Base-by-base conservation (phyloP, 371 early-diverging fungal genomes). In the Saksenaea vasiformis region DNA sequence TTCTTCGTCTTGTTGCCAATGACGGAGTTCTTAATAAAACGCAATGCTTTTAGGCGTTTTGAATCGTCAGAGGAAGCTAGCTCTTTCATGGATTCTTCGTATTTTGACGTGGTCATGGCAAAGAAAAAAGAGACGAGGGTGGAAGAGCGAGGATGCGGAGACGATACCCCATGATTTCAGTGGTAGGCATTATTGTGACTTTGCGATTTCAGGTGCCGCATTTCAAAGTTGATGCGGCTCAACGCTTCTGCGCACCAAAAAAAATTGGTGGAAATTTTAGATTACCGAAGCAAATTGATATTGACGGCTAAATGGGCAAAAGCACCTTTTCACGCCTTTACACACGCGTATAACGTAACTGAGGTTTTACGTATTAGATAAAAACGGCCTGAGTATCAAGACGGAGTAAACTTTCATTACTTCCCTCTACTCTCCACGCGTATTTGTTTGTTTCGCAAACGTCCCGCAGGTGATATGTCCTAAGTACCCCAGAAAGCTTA, bases 1-100 rank as follows among this genome's bases (percentile, higher is more conserved):
- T 95, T 95, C 69, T 93, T 92, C 5, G 92, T 91, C 62, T 81
- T 84, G 67, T 93, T 93, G 58, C 95, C 95, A 71, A 95, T 95
- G 64, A 93, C 86, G 38, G 87, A 79, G 67, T 95, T 95, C 72
- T 92, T 93, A 62, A 95, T 92, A 70, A 88, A 88, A 27, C 91
- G 88, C 22, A 92, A 69, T 11, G 90, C 88, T 68, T 83, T 84
- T 3, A 87, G 66, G 38, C 82, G 83, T 34, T 82, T 83, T 13
- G 65, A 34, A 10, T 80, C 76, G 41, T 84, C 79, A 15, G 54
- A 15, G 9, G 82, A 83, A 54, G 65, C 53, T 60, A 87, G 69
- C 43, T 84, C 84, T 51, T 81, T 79, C 37, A 85, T 77, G 15
- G 84, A 85, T 60, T 83, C 80, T 67, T 87, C 83, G 39, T 85